Base-by-base conservation (phyloP, 176 grass and related monocot genomes). In the Secale cereale region DNA sequence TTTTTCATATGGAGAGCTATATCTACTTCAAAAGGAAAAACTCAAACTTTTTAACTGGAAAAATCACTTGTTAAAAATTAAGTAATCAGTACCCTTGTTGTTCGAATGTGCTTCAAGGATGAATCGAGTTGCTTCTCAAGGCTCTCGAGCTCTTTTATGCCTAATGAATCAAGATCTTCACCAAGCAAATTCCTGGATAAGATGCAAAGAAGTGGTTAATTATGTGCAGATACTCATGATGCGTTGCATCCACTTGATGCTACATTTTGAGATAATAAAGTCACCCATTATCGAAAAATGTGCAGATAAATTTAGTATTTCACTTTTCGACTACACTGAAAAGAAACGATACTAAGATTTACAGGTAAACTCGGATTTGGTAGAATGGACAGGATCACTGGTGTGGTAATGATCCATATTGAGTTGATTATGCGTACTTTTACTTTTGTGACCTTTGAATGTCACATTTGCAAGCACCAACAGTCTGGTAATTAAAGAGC, bases 61-160 rank as follows among this genome's bases (percentile, higher is more conserved):
- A 48, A 41, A 17, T 27, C n/a, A 26, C 13, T 1, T 41, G 54
- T 41, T 41, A 27, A 90, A 26, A 33, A 52, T 17, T 50, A 50
- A 75, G 2, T 22, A 2, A 64, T 29, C 22, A 43, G 45, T 95
- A 98, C 97, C 90, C 93, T 90, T 41, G 97, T 94, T 43, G 93
- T 95, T 89, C 93, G 87, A 76, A 95, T 89, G 81, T 98, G 93
- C 84, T 85, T 98, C 82, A 98, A 76, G 50, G 97, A 98, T 36
- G 80, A 85, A 88, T 96, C 97, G 26, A 98, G 97, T 67, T 94
- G 85, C 64, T 90, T 88, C 86, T 98, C 97, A 13, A 98, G 97
- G 70, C 77, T 76, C 32, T 95, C 93, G n/a, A 98, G 93, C 45
- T 95, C 76, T 52, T 94, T 95, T 61, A 94, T 82, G 65, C 45